A percentile compares a stretch with the other conserved stretches of the same genome.
These are phyloP conservation scores for Paecilomyces variotii DNA, from an alignment of 2,329 filamentous ascomycete species.

Conservation along the genomic window DNA sequence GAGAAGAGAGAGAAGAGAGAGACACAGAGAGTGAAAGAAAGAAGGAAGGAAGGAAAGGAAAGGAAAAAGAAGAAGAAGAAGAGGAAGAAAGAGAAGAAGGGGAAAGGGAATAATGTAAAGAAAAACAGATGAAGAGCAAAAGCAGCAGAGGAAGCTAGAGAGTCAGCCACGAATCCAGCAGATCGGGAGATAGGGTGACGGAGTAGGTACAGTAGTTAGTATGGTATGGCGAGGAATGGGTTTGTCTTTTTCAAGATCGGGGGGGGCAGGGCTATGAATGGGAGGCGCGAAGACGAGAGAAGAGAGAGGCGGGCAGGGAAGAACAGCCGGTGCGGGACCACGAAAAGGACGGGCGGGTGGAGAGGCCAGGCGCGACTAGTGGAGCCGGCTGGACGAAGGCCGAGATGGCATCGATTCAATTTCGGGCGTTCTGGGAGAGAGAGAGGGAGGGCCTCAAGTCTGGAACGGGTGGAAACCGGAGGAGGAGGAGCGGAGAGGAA, in stretches of 20 bases:
- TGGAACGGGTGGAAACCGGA: not conserved
- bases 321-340: not conserved
- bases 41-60: constrained; percentile 2
- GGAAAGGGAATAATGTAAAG: not conserved
- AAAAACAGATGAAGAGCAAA: not conserved
- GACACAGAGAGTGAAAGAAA: not conserved
- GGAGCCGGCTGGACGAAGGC: not conserved
- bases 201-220: not conserved
- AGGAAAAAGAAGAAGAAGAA: not conserved
- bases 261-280: not conserved
- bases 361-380: not conserved
- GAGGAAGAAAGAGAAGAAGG: not conserved
- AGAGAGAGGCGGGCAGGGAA: not conserved
- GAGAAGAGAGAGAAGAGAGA: not conserved
- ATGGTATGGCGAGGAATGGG: not conserved
- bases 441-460: not conserved
- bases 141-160: too few relatives aligned
- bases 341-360: not conserved
- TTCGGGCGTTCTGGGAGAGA: not conserved
- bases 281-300: not conserved
- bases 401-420: not conserved
- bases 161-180: not conserved
- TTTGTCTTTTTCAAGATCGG: not conserved
- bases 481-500: not conserved
- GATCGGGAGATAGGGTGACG: not conserved